phyloP scores from a whole-genome alignment of 2,329 filamentous ascomycete species.

The Colletotrichum sansevieriae region DNA sequence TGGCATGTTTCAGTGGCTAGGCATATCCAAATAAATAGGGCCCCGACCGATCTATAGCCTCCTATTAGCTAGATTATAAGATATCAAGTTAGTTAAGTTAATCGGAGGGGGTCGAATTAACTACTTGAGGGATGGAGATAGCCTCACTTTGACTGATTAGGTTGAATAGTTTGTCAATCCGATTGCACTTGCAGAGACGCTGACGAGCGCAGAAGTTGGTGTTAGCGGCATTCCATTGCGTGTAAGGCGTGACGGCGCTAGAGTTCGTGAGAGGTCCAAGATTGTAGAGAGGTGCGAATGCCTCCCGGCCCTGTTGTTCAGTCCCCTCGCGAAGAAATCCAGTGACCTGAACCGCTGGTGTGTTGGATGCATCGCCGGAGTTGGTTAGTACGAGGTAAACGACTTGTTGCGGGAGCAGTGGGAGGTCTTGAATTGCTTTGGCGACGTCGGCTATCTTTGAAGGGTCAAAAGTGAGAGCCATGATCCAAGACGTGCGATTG shows the following conservation, averaged over 20 bases:
- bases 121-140: too few species aligned
- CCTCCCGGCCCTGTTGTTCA: slow-evolving; percentile 46
- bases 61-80: too few species aligned
- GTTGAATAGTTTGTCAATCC: too few species aligned
- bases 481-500: slow-evolving; percentile 46
- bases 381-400: slow-evolving; percentile 52
- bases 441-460: slow-evolving; percentile 49
- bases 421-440: slow-evolving; percentile 52
- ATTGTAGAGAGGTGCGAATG: slow-evolving; percentile 52
- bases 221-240: slow-evolving; percentile 54
- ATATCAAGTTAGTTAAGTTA: too few species aligned
- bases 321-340: slow-evolving; percentile 50
- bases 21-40: too few species aligned
- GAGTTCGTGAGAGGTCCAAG: slow-evolving; percentile 48
- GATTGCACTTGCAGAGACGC: too few species aligned
- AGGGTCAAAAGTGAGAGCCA: slow-evolving; percentile 44
- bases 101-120: too few species aligned
- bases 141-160: too few species aligned
- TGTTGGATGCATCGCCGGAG: slow-evolving; percentile 34
- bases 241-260: slow-evolving; percentile 50
- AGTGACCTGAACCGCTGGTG: slow-evolving; percentile 47
- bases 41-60: too few species aligned
- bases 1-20: too few species aligned
- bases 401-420: slow-evolving; percentile 51
- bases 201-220: slow-evolving; percentile 52